These are phyloP conservation scores for Picocystis salinarum DNA, from an alignment of 139 green algal species.

Conservation along the genomic window DNA sequence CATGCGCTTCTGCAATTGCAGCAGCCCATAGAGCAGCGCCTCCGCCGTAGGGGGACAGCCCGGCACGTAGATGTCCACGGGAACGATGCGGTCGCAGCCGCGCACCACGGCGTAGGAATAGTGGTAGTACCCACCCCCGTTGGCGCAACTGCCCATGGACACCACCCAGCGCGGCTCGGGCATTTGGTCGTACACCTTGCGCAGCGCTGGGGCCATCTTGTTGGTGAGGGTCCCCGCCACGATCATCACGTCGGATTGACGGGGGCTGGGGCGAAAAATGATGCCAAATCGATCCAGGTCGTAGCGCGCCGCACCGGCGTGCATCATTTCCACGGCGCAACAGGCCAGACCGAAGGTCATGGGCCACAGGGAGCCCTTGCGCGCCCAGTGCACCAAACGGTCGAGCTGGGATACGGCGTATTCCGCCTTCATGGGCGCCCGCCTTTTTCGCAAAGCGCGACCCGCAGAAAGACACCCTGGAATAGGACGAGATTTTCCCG, in stretches of 20 bases:
- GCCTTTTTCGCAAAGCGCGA: no score
- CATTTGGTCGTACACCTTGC: slow-evolving; percentile 91
- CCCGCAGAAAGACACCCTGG: no score
- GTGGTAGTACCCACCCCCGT: slow-evolving; percentile 95
- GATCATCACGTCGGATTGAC: slow-evolving; percentile 92
- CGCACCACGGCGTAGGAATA: slow-evolving; percentile 89
- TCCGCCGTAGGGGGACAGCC: slow-evolving; percentile 90
- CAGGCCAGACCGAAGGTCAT: slow-evolving; percentile 94
- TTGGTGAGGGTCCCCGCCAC: slow-evolving; percentile 91
- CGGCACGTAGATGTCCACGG: slow-evolving; percentile 91
- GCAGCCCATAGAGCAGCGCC: slow-evolving; percentile 79
- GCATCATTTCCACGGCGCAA: slow-evolving; percentile 97
- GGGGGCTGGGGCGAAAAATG: slow-evolving; percentile 80
- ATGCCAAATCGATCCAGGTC: slow-evolving; percentile 84
- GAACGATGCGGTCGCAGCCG: slow-evolving; percentile 86
- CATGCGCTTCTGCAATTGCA: slow-evolving; percentile 86
- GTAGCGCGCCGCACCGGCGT: slow-evolving; percentile 47
- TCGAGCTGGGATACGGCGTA: slow-evolving; percentile 38
- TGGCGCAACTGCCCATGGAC: slow-evolving; percentile 89
- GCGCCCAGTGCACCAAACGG: slow-evolving; percentile 74
- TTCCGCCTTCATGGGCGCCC: slow-evolving; percentile 7
- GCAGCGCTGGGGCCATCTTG: slow-evolving; percentile 91
- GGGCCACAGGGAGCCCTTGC: slow-evolving; percentile 71
- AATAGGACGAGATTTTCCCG: no score
- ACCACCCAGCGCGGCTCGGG: slow-evolving; percentile 91